Percentiles rank a stretch among this genome's conserved stretches.
These are phyloP conservation scores for Fusarium decemcellulare DNA, from an alignment of 2,329 filamentous ascomycete species.

Conservation along the genomic window DNA sequence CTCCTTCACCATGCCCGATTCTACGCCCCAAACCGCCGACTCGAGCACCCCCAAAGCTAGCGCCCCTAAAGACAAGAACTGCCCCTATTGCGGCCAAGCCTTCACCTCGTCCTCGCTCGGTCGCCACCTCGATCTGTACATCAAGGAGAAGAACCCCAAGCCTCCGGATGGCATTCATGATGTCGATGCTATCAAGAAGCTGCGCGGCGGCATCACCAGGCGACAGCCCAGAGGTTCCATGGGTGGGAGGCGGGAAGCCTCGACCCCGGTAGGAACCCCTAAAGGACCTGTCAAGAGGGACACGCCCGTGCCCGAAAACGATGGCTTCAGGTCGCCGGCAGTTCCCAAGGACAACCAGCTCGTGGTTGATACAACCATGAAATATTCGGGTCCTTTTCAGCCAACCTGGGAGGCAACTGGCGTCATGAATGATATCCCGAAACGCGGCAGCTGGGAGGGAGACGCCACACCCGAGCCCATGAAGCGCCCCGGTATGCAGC, in stretches of 20 bases:
- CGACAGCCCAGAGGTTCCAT: conserved; percentile 81
- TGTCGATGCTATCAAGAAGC: conserved; percentile 87
- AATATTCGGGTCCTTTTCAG: conserved; percentile 66
- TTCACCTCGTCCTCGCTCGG: conserved; percentile 96
- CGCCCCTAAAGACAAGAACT: conserved; percentile 86
- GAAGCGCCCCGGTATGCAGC: conserved; percentile 55
- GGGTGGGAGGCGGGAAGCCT: conserved; percentile 69
- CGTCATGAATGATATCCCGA: conserved; percentile 81
- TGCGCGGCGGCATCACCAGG: conserved; percentile 88
- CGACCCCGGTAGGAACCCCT: conserved; percentile 70
- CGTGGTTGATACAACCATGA: conserved; percentile 62
- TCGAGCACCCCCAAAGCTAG: conserved; percentile 54
- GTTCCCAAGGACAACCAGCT: conserved; percentile 60
- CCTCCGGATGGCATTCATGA: conserved; percentile 88
- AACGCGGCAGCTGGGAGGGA: conserved; percentile 51
- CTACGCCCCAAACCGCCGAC: conserved; percentile 53
- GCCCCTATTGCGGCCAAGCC: conserved; percentile 88
- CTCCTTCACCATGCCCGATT: conserved; percentile 51
- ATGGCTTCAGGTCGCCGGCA: conserved; percentile 54
- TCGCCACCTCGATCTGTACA: conserved; percentile 93
- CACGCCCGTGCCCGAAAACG: conserved; percentile 56
- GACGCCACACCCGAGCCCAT: conserved; percentile 54
- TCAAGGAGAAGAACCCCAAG: conserved; percentile 94
- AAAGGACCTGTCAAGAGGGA: conserved; percentile 58
- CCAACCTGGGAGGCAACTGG: conserved; percentile 83